These are phyloP conservation scores for Pythium brachiatum DNA, from an alignment of 352 stramenopile species.

Conservation along the genomic window DNA sequence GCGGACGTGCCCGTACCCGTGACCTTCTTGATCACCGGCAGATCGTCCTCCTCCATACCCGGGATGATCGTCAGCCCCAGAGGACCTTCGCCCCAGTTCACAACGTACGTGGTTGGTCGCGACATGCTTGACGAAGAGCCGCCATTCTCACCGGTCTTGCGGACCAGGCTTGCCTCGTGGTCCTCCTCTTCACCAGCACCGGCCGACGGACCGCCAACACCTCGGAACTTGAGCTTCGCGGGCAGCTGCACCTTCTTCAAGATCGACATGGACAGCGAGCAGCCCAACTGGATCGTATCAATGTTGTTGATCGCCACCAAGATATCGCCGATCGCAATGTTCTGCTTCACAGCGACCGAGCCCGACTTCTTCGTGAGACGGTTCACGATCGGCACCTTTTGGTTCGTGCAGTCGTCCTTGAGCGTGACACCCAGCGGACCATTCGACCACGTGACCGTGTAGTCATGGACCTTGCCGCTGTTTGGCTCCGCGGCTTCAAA, in stretches of 20 bases:
- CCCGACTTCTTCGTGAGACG: slow-evolving; percentile 83
- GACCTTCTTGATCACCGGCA: slow-evolving; percentile 87
- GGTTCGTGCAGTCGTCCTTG: slow-evolving; percentile 80
- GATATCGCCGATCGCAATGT: slow-evolving; percentile 85
- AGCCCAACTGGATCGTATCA: slow-evolving; percentile 85
- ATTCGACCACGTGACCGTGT: slow-evolving; percentile 87
- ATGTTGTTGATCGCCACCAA: slow-evolving; percentile 90
- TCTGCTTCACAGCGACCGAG: slow-evolving; percentile 86
- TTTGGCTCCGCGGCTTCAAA: slow-evolving; percentile 59
- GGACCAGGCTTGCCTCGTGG: slow-evolving; percentile 23
- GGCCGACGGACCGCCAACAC: slow-evolving; percentile 58
- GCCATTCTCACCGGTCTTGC: slow-evolving; percentile 23
- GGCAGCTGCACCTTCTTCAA: slow-evolving; percentile 87
- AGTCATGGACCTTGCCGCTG: slow-evolving; percentile 76
- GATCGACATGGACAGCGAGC: slow-evolving; percentile 86
- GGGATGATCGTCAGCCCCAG: slow-evolving; percentile 85
- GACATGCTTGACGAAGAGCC: slow-evolving; percentile 44
- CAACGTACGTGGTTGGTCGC: slow-evolving; percentile 59
- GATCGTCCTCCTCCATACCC: slow-evolving; percentile 66
- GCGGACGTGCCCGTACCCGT: slow-evolving; percentile 76
- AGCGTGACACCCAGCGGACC: slow-evolving; percentile 79
- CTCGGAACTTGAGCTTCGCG: slow-evolving; percentile 80
- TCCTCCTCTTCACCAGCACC: slow-evolving; percentile 14
- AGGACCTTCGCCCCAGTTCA: slow-evolving; percentile 81
- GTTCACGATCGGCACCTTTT: slow-evolving; percentile 87